Percentiles rank a stretch among this genome's conserved stretches.
phyloP scores from a whole-genome alignment of 192 early-diverging fungal genomes.

The Backusella westeae region DNA sequence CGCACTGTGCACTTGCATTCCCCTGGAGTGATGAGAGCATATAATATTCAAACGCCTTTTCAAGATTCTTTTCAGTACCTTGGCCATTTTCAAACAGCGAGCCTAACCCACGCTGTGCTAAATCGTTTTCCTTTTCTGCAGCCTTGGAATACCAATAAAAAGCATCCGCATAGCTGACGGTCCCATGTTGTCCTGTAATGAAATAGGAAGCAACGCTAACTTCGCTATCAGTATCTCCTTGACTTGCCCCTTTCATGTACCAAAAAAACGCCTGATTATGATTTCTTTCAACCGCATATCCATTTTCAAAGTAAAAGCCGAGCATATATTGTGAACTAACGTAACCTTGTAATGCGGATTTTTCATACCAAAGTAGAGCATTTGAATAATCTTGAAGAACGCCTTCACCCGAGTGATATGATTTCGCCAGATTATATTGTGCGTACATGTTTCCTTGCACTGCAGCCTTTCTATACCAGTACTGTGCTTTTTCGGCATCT shows the following conservation, averaged over 20 bases:
- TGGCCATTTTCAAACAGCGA: not conserved
- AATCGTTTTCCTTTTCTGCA: not conserved
- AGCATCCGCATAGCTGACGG: not conserved
- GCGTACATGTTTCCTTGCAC: constrained; percentile 65
- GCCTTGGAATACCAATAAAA: not conserved
- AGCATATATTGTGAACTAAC: not conserved
- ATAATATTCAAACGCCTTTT: not conserved
- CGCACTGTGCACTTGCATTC: not conserved
- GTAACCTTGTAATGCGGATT: not conserved
- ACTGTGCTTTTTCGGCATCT: constrained; percentile 59
- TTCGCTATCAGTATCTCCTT: not conserved
- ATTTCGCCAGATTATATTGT: constrained; percentile 68
- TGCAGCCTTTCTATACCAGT: constrained; percentile 66
- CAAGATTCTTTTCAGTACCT: not conserved
- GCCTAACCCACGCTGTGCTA: not conserved
- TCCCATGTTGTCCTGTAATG: constrained; percentile 19
- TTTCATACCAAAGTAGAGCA: not conserved
- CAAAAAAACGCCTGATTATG: constrained; percentile 3
- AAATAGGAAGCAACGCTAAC: constrained; percentile 19
- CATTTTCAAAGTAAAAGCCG: not conserved
- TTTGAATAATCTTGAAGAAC: constrained; percentile 15
- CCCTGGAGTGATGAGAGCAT: not conserved
- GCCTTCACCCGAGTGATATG: constrained; percentile 66
- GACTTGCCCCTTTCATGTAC: not conserved
- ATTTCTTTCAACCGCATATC: not conserved